Conservation (phyloP, 768 basidiomycete genomes). For the Pisolithus sp. region DNA sequence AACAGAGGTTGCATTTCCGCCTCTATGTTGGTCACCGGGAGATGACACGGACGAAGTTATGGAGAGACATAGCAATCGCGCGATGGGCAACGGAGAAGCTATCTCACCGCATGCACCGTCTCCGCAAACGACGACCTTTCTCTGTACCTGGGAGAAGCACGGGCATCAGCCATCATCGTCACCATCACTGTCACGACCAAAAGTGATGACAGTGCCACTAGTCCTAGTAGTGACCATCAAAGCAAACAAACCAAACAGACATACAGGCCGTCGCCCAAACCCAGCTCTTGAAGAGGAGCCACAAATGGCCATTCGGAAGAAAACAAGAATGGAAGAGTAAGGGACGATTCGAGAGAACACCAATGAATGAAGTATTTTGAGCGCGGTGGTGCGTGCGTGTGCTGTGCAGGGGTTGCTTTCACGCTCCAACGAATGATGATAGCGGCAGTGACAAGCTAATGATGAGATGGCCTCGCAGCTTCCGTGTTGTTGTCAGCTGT, state of each 20-base stretch:
- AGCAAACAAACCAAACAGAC: constrained; percentile 3
- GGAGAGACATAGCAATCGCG: not conserved
- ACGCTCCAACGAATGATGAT: not conserved
- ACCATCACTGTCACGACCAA: not conserved
- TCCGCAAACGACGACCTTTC: constrained; percentile 85
- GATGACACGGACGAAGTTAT: not conserved
- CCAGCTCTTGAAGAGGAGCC: constrained; percentile 46
- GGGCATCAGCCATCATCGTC: constrained; percentile 9
- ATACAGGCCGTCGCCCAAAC: constrained; percentile 42
- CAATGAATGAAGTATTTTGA: not conserved
- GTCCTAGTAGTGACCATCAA: not conserved
- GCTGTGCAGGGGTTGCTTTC: not conserved
- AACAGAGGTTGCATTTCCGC: no score
- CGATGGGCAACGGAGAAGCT: constrained; percentile 4
- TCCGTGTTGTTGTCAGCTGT: not conserved
- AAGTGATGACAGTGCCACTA: not conserved
- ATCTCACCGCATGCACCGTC: constrained; percentile 90
- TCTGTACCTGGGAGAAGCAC: constrained; percentile 34
- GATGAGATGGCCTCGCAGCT: not conserved
- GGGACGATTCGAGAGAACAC: not conserved
- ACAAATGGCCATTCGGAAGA: constrained; percentile 46
- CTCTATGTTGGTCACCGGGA: not conserved
- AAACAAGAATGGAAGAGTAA: constrained; percentile 17
- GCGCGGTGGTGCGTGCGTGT: not conserved
- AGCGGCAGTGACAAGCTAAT: not conserved